phyloP scores from a whole-genome alignment of 2,329 filamentous ascomycete species.

The Aspergillus chevalieri region DNA sequence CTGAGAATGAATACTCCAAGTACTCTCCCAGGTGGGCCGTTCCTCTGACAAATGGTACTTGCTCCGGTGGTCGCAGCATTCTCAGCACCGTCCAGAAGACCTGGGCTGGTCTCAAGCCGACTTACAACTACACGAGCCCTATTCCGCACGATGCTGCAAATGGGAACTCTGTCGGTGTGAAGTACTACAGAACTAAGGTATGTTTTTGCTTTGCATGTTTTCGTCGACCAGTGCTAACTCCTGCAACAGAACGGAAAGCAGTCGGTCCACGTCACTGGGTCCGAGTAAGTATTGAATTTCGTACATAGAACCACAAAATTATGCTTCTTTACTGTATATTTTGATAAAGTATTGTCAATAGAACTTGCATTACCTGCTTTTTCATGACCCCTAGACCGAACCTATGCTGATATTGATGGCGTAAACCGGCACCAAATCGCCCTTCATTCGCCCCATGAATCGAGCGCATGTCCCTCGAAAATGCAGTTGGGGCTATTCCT shows the following conservation, averaged over 20 bases:
- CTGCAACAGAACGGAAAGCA: not conserved
- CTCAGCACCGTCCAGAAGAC: conserved; percentile 26
- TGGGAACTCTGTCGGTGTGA: conserved; percentile 14
- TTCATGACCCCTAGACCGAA: too few species aligned
- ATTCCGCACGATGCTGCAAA: conserved; percentile 19
- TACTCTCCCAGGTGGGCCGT: conserved; percentile 24
- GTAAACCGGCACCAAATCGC: too few species aligned
- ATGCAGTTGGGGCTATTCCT: too few species aligned
- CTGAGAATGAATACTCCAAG: conserved; percentile 17
- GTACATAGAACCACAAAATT: too few species aligned
- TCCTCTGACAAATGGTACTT: conserved; percentile 25
- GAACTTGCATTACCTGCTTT: too few species aligned
- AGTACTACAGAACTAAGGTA: conserved; percentile 11
- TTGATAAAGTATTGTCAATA: too few species aligned
- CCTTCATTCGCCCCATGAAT: too few species aligned
- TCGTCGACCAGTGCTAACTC: not conserved
- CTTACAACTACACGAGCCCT: conserved; percentile 31
- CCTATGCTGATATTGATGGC: too few species aligned
- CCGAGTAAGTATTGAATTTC: not conserved
- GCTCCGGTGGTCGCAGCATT: conserved; percentile 32
- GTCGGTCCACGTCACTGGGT: not conserved
- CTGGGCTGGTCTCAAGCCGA: conserved; percentile 18
- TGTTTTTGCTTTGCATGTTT: not conserved
- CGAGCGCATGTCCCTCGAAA: too few species aligned
- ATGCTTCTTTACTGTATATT: too few species aligned